phyloP scores from a whole-genome alignment of 306 rosid genomes.

The Vicia sativa region DNA sequence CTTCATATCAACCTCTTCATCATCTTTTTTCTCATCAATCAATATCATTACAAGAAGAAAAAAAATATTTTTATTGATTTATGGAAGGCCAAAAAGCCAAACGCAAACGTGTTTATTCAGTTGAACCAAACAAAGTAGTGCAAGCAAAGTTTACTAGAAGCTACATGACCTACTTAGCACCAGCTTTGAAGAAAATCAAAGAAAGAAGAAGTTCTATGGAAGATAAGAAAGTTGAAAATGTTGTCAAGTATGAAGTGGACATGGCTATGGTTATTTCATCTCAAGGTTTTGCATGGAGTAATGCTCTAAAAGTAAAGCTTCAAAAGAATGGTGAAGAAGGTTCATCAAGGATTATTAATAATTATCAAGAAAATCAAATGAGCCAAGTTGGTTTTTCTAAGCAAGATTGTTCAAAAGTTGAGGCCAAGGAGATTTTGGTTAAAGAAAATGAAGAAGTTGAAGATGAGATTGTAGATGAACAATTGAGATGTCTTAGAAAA shows the following conservation, averaged over 20 bases:
- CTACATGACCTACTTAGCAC: slow-evolving; percentile 54
- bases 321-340: slow-evolving; percentile 12
- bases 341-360: background rate
- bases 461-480: slow-evolving; percentile 27
- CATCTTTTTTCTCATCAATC: slow-evolving; percentile 1
- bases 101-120: slow-evolving; percentile 55
- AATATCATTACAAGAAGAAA: background rate
- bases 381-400: background rate
- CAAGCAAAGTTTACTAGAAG: slow-evolving; percentile 53
- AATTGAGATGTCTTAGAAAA: slow-evolving; percentile 47
- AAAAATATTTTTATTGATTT: background rate
- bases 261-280: slow-evolving; percentile 76
- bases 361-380: background rate
- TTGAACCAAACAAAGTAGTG: slow-evolving; percentile 47
- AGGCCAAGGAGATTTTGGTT: background rate
- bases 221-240: slow-evolving; percentile 29
- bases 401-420: background rate
- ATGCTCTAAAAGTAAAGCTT: slow-evolving; percentile 57
- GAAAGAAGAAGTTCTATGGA: slow-evolving; percentile 8
- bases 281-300: slow-evolving; percentile 67
- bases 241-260: slow-evolving; percentile 63
- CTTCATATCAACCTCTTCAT: slow-evolving; percentile 20
- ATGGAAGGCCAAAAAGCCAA: slow-evolving; percentile 51
- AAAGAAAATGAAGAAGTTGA: slow-evolving; percentile 17
- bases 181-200: slow-evolving; percentile 55